Evolutionary conservation across 75 land plant species (phyloP).

Genomic region (Selaginella tamariscina): DNA sequence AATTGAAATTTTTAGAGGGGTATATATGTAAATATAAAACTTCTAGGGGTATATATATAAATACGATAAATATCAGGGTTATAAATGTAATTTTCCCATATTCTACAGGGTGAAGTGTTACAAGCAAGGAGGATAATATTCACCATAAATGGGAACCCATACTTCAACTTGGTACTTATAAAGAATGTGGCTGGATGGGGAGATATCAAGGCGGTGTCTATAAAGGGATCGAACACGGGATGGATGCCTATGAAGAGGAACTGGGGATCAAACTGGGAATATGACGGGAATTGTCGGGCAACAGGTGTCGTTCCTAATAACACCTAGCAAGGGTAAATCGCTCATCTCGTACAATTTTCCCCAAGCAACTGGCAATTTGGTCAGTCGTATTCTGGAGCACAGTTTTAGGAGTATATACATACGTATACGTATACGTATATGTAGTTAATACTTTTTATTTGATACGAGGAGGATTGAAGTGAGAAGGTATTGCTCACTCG

Average conservation of each 20-base stretch:
- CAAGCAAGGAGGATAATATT: constrained; percentile 15
- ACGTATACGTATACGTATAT: no score
- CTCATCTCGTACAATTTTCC: constrained; percentile 7
- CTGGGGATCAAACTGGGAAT: constrained; percentile 18
- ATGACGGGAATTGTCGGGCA: constrained; percentile 6
- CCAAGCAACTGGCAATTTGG: constrained; percentile 14
- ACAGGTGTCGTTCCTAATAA: constrained; percentile 16
- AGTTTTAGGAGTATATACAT: no score
- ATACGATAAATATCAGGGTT: no score
- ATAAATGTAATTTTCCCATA: not conserved
- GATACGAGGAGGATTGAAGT: no score
- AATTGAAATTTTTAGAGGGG: no score
- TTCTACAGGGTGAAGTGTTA: constrained; percentile 16
- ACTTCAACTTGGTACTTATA: constrained; percentile 17
- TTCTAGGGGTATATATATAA: no score
- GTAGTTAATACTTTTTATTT: no score
- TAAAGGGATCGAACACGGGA: constrained; percentile 18
- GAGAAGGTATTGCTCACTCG: no score
- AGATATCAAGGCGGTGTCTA: constrained; percentile 1
- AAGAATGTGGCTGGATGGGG: constrained; percentile 14
- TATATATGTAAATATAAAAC: no score
- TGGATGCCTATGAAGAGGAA: constrained; percentile 17
- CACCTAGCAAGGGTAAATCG: constrained; percentile 10
- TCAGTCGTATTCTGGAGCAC: constrained; percentile 12
- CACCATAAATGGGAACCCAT: constrained; percentile 13